Evolutionary conservation across 2,329 filamentous ascomycete genomes (phyloP), one percentile per base, ranked within the genome.

Genomic region (Beauveria sp.): DNA sequence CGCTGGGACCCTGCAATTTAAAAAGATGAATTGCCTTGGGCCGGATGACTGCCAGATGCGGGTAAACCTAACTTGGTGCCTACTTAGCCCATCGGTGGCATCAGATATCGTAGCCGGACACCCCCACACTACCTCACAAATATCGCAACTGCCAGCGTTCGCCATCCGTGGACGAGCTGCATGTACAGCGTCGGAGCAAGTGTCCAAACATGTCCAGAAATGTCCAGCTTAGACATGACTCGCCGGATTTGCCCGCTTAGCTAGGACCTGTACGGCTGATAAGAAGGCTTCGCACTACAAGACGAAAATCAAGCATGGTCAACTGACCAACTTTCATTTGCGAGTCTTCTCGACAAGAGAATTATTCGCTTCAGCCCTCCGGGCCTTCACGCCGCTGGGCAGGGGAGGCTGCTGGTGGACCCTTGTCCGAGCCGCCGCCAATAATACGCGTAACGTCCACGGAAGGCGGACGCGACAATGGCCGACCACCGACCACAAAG

Each of bases 191-290:
- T 22, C 20, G 44, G 8, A 20, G 10, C 48, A 30, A 24, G 18
- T n/a, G 5, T 16, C 30, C 40, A 40, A 55, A 16, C 9, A 18
- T 9, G 40, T 26, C 22, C 22, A 37, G 20, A 22, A 24, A 22
- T 28, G 16, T 20, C 24, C 4, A 30, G 2, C 16, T 41, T 18
- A 7, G 20, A 5, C 12, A 20, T n/a, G 20, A 28, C 30, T 8
- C 47, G 22, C 56, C 56, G 56, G 48, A 26, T 59, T 59, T 26
- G 56, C 56, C 56, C 56, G 56, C 34, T 30, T 9, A 18, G 34
- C 9, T 41, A 18, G 41, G n/a, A 18, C 12, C 22, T 30, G 24
- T 44, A 43, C 37, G 24, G 7, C 26, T 37, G 12, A 44, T 52
- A 44, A 24, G 46, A 22, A 51, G 34, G 16, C 24, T 7, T 3